Base-by-base conservation (phyloP, 371 early-diverging fungal genomes). In the Rhizopus delemar region DNA sequence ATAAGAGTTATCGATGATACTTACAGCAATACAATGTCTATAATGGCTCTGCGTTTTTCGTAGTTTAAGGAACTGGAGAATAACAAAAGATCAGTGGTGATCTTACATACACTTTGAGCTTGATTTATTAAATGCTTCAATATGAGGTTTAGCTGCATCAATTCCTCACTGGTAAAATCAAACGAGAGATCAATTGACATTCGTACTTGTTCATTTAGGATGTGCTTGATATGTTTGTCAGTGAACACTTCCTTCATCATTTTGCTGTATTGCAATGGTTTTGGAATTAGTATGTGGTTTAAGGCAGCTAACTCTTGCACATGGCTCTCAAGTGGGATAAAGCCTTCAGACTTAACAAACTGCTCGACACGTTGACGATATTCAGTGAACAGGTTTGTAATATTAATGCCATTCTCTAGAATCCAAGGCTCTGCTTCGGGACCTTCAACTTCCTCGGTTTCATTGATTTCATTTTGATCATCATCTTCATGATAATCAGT, bases 401-500 rank as follows among this genome's bases (percentile, higher is more conserved):
- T 15, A 36, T 55, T 55, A 34, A 45, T 16, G 15, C 45, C 56
- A 45, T 45, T 55, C 46, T 55, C 56, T 32, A 46, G 43, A 55
- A 55, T 45, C 33, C 56, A 45, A 55, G 43, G 35, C 33, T 55
- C 46, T 45, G 16, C 39, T 52, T 35, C 38, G 16, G 38, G 5
- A 52, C 38, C 6, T 51, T 51, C 52, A 51, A 36, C 52, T 51
- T 51, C 38, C 36, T 51, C 52, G 36, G 52, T 51, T 51, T 51
- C 52, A 51, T 51, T 51, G 36, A 51, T 51, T 51, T 51, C 6
- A 51, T 36, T 36, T 51, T 51, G 52, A 33, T 51, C 52, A 51
- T 51, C 52, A 51, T 51, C n/a, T n/a, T n/a, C n/a, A n/a, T n/a
- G 52, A 51, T 51, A 51, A 33, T 51, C 38, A 51, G 52, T 51